Base-by-base conservation (phyloP, 768 basidiomycete species). In the Lactifluus rugatus region DNA sequence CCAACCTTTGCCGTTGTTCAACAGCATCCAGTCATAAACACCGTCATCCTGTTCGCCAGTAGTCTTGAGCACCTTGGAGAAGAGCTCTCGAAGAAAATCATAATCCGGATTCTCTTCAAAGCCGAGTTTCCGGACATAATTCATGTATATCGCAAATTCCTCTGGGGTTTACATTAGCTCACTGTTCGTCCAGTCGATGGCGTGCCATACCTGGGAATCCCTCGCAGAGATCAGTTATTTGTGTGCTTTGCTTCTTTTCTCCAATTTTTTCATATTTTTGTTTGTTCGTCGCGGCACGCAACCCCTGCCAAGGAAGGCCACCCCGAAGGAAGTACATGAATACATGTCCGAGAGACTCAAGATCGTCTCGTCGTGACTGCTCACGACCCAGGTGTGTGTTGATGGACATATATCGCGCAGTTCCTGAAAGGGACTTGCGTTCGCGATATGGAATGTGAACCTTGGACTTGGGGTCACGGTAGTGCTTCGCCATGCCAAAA, bases 251-350 rank as follows among this genome's bases (percentile, higher is more conserved):
- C 75, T 93, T 99, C 81, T 97, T 98, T 76, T 96, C 96, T 48
- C 95, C 96, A 65, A 99, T 99, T 77, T 98, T 98, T 74, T 99
- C 96, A 70, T 99, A 99, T 75, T 98, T 98, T 72, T 98, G 95
- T 75, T 98, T 98, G 79, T 99, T 98, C 1, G 95, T 99, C 9
- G 93, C 93, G 21, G 95, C 96, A 68, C 94, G 84, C 62, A 99
- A 77, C 47, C 95, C 95, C 70, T 99, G 95, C 95, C 95, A 99
- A 26, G 95, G 95, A 56, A 99, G 79, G 19, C 93, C 93, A 25
- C 95, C 95, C 5, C 95, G 81, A 65, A 99, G 72, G 72, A 99
- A 99, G 72, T 99, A 99, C 90, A 99, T 97, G 76, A 98, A 98
- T 46, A 99, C 96, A 70, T 99, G 96, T 0, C 96, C 95, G 31